These are phyloP conservation scores for Colletotrichum sp. DNA, from an alignment of 2,329 filamentous ascomycete genomes.

Conservation along the genomic window DNA sequence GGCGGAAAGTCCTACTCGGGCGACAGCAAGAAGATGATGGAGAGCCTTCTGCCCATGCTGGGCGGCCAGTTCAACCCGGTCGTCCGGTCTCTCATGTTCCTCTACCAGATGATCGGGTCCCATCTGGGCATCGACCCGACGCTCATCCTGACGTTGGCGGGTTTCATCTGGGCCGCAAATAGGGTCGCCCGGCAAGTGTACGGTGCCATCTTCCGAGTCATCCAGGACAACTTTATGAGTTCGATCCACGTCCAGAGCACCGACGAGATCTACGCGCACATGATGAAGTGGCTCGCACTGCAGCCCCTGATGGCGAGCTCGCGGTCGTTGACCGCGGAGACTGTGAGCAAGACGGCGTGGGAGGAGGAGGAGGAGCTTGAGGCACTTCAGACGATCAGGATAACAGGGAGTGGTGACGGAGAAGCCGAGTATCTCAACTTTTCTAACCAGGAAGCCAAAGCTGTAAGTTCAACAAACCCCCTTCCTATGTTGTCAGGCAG, in stretches of 20 bases:
- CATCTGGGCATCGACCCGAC: constrained; percentile 55
- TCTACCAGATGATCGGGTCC: constrained; percentile 49
- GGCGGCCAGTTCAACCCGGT: constrained; percentile 23
- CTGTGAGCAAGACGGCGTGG: constrained; percentile 59
- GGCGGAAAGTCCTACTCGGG: not conserved
- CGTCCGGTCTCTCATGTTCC: constrained; percentile 28
- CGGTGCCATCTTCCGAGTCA: constrained; percentile 34
- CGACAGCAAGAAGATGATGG: constrained; percentile 17
- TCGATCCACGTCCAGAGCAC: constrained; percentile 57
- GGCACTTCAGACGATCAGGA: constrained; percentile 37
- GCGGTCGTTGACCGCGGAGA: constrained; percentile 60
- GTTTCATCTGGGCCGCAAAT: constrained; percentile 51
- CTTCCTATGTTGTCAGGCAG: not conserved
- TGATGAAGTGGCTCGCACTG: constrained; percentile 63
- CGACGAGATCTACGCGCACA: constrained; percentile 62
- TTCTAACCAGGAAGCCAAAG: constrained; percentile 60
- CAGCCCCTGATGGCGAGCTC: constrained; percentile 57
- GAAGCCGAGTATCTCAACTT: constrained; percentile 58
- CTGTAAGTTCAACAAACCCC: constrained; percentile 40
- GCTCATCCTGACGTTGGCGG: constrained; percentile 47
- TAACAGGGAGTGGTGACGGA: constrained; percentile 38
- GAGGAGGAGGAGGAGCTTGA: constrained; percentile 56
- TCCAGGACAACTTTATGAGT: constrained; percentile 54
- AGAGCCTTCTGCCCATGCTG: constrained; percentile 17
- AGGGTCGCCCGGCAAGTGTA: constrained; percentile 40